A percentile compares a stretch with the other conserved stretches of the same genome.
Evolutionary conservation across 2,329 filamentous ascomycete genomes (phyloP).

Genomic region (Monosporascus cannonballus): DNA sequence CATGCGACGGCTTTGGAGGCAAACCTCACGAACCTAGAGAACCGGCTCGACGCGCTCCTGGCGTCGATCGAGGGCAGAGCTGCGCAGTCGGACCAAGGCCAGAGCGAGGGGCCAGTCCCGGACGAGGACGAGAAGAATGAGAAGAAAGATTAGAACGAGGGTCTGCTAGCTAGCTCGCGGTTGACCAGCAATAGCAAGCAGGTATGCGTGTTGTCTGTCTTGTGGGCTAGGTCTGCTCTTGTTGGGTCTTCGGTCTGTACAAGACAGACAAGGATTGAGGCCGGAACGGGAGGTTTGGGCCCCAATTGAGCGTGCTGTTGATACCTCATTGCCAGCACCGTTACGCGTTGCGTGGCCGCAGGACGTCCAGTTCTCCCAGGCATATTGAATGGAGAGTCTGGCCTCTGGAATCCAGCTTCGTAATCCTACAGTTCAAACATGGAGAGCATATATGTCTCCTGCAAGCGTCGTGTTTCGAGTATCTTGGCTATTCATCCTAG

Average conservation of each 20-base stretch:
- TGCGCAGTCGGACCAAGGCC: neutral
- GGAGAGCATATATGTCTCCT: no score
- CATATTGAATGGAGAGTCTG: no score
- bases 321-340: neutral
- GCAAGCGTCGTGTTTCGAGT: no score
- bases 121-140: neutral
- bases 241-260: neutral
- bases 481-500: no score
- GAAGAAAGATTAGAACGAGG: neutral
- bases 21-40: slow-evolving; percentile 24
- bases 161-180: neutral
- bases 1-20: slow-evolving; percentile 26
- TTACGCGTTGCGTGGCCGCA: no score
- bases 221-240: neutral
- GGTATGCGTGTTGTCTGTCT: no score
- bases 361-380: no score
- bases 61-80: slow-evolving; percentile 20
- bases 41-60: slow-evolving; percentile 26
- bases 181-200: neutral
- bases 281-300: neutral
- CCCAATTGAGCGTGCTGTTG: neutral
- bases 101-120: neutral
- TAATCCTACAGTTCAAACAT: no score
- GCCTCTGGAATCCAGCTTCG: no score
- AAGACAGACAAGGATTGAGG: neutral